Conservation (phyloP, 805 yeast genomes). For the Babjeviella inositovora region DNA sequence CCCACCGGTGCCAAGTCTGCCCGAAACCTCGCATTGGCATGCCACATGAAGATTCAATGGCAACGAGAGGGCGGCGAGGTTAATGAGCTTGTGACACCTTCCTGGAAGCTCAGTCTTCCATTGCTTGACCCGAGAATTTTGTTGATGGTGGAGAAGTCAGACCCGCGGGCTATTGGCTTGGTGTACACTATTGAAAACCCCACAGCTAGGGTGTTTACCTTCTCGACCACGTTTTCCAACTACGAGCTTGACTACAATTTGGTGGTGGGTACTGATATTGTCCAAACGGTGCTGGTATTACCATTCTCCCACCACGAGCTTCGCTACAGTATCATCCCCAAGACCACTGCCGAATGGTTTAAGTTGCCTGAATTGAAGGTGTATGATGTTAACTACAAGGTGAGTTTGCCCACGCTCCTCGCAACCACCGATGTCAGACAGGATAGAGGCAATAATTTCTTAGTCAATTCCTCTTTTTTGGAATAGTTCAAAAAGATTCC, state of each 20-base stretch:
- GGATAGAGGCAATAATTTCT: too few relatives aligned
- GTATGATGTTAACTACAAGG: conserved; percentile 53
- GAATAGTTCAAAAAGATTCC: too few relatives aligned
- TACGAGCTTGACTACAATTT: too few relatives aligned
- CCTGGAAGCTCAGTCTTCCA: conserved; percentile 41
- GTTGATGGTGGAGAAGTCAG: conserved; percentile 14
- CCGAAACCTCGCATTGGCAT: conserved; percentile 16
- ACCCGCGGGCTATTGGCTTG: conserved; percentile 10
- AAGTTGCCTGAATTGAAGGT: conserved; percentile 48
- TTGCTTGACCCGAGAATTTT: conserved; percentile 57
- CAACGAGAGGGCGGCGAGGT: conserved; percentile 8
- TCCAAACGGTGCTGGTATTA: conserved; percentile 24
- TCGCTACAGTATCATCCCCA: conserved; percentile 12
- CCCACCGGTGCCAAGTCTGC: conserved; percentile 20
- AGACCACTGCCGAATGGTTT: conserved; percentile 6
- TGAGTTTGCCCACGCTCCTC: conserved; percentile 34
- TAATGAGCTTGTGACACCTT: conserved; percentile 14
- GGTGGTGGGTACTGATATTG: conserved; percentile 14
- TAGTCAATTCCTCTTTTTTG: too few relatives aligned
- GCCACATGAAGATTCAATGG: conserved; percentile 14
- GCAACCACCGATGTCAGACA: too few relatives aligned
- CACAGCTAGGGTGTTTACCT: conserved; percentile 51
- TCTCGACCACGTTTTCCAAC: conserved; percentile 29
- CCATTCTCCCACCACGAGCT: conserved; percentile 41
- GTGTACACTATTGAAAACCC: conserved; percentile 58